Conservation (phyloP, 495 filamentous ascomycete species). For the Aspergillus baeticus region DNA sequence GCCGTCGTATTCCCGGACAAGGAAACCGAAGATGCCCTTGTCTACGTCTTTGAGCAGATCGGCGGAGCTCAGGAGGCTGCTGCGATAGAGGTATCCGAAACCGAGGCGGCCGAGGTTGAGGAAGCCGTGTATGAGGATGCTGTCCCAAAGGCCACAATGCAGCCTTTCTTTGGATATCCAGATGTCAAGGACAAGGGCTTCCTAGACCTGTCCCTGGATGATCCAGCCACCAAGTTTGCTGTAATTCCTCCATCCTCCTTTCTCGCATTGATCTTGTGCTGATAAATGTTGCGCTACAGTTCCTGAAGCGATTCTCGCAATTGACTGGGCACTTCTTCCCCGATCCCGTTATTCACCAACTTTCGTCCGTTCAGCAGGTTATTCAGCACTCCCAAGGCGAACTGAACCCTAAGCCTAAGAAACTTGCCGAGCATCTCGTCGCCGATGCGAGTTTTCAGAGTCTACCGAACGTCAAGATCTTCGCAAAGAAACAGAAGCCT, state of each 20-base stretch:
- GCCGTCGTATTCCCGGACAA: slow-evolving; percentile 33
- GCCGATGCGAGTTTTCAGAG: slow-evolving; percentile 38
- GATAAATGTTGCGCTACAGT: slow-evolving; percentile 47
- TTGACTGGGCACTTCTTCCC: slow-evolving; percentile 71
- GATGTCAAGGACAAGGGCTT: slow-evolving; percentile 22
- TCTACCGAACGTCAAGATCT: slow-evolving; percentile 71
- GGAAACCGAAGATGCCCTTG: slow-evolving; percentile 28
- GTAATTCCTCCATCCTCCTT: slow-evolving; percentile 43
- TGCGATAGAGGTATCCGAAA: background rate
- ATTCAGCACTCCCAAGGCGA: slow-evolving; percentile 45
- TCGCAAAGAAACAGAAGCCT: slow-evolving; percentile 55
- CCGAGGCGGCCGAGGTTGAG: background rate
- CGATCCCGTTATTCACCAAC: slow-evolving; percentile 59
- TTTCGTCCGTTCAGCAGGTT: slow-evolving; percentile 55
- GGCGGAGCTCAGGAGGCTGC: slow-evolving; percentile 20
- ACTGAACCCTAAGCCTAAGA: slow-evolving; percentile 59
- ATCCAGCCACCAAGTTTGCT: slow-evolving; percentile 67
- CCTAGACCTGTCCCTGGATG: slow-evolving; percentile 47
- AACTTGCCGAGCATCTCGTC: slow-evolving; percentile 41
- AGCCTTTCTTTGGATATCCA: slow-evolving; percentile 20
- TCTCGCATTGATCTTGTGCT: slow-evolving; percentile 7
- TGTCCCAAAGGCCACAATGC: background rate
- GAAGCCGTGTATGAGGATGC: slow-evolving; percentile 16
- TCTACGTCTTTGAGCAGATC: slow-evolving; percentile 42
- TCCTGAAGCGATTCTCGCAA: slow-evolving; percentile 74